phyloP scores from a whole-genome alignment of 768 basidiomycete species.

The Saitozyma podzolica region DNA sequence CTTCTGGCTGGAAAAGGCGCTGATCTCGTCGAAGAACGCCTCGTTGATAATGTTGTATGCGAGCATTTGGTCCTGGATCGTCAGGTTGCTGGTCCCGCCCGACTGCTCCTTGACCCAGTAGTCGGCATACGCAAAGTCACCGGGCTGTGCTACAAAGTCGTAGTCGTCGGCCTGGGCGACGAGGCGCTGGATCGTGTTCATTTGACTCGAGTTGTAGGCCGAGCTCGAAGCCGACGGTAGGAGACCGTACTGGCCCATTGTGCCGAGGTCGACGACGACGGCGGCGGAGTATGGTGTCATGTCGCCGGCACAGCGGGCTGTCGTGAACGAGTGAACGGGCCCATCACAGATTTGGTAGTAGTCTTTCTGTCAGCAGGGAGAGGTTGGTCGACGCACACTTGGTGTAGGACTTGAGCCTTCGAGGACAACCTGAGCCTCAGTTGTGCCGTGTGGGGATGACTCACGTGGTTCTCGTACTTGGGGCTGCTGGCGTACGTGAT shows the following conservation, averaged over 20 bases:
- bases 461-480: no score
- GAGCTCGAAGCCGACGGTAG: no score
- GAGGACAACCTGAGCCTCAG: constrained; percentile 1
- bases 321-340: constrained; percentile 9
- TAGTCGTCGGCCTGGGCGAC: constrained; percentile 2
- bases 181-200: constrained; percentile 8
- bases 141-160: constrained; percentile 2
- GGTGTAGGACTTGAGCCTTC: background rate
- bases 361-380: no score
- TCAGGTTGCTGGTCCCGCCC: background rate
- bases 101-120: constrained; percentile 10
- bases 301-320: constrained; percentile 11
- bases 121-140: constrained; percentile 20
- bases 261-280: constrained; percentile 19
- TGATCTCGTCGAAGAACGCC: constrained; percentile 20
- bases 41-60: constrained; percentile 18
- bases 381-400: no score
- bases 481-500: no score
- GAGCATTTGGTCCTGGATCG: background rate
- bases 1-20: constrained; percentile 20
- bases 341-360: background rate
- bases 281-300: constrained; percentile 10
- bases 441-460: no score
- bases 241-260: constrained; percentile 14
- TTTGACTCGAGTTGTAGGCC: background rate